A percentile compares a stretch with the other conserved stretches of the same genome.
phyloP scores from a whole-genome alignment of 2,329 filamentous ascomycete species.

The Colletotrichum spinosum region DNA sequence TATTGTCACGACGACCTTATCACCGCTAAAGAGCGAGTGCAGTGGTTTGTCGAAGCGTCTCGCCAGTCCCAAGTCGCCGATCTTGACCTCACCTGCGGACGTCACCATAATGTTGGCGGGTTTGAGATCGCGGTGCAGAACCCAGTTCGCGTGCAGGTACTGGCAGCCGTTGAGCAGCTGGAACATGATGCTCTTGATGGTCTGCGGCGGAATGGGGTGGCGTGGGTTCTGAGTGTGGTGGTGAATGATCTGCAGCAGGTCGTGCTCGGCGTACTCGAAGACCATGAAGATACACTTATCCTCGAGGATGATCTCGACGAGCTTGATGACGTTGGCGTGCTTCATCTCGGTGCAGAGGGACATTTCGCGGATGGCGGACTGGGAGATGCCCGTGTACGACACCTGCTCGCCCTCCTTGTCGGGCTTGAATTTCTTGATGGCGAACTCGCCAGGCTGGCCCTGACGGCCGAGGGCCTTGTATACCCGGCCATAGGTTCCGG shows the following conservation, averaged over 20 bases:
- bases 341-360: conserved; percentile 92
- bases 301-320: conserved; percentile 96
- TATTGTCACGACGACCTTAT: conserved; percentile 98
- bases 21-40: conserved; percentile 89
- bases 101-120: conserved; percentile 99
- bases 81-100: conserved; percentile 88
- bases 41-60: conserved; percentile 94
- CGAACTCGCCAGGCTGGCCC: conserved; percentile 84
- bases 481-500: conserved; percentile 96
- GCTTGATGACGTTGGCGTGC: conserved; percentile 88
- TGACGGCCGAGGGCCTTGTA: conserved; percentile 91
- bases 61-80: conserved; percentile 92
- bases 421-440: conserved; percentile 99
- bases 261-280: conserved; percentile 98
- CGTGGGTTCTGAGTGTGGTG: conserved; percentile 92
- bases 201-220: conserved; percentile 87
- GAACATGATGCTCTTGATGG: conserved; percentile 94
- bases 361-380: conserved; percentile 98
- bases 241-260: conserved; percentile 97
- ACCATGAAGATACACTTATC: conserved; percentile 99
- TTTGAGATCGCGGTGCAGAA: conserved; percentile 95
- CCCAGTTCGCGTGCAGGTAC: conserved; percentile 97
- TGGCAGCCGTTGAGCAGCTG: conserved; percentile 95
- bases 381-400: conserved; percentile 96
- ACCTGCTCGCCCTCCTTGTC: conserved; percentile 97